Percentiles rank a stretch among this genome's conserved stretches.
Conservation (phyloP, 768 basidiomycete species). For the Tylopilus plumbeoviolaceoides region DNA sequence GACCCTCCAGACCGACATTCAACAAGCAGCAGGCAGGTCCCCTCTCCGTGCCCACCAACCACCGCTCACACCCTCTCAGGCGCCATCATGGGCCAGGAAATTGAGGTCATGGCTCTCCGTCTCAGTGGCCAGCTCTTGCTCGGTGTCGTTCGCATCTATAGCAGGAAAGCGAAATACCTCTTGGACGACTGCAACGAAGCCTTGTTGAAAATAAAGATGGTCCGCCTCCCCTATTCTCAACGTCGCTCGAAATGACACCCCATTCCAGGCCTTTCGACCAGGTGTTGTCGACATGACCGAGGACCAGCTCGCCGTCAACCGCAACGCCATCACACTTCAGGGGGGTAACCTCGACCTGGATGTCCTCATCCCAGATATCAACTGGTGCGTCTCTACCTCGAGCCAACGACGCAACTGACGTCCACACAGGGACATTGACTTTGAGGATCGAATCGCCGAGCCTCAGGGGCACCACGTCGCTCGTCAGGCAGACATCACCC, state of each 20-base stretch:
- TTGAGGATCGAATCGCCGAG: conserved; percentile 59
- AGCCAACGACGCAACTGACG: conserved; percentile 6
- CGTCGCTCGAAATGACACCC: neutral
- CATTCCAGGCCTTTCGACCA: conserved; percentile 80
- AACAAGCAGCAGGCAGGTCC: conserved; percentile 75
- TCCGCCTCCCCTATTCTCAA: conserved; percentile 25
- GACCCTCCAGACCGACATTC: conserved; percentile 92
- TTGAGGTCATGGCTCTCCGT: conserved; percentile 90
- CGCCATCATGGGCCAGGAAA: conserved; percentile 92
- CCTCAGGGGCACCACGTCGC: conserved; percentile 79
- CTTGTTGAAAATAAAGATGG: conserved; percentile 92
- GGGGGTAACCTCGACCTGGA: conserved; percentile 76
- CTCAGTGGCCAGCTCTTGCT: conserved; percentile 95
- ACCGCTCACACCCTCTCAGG: conserved; percentile 38
- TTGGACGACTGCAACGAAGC: conserved; percentile 98
- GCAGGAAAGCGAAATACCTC: conserved; percentile 95
- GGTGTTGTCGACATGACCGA: conserved; percentile 96
- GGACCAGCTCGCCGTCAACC: conserved; percentile 83
- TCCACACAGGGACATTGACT: conserved; percentile 67
- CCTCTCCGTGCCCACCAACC: neutral
- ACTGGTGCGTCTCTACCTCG: conserved; percentile 51
- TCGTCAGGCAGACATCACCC: conserved; percentile 83
- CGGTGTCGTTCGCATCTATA: conserved; percentile 96
- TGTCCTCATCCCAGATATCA: conserved; percentile 71
- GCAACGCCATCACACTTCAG: conserved; percentile 85